Base-by-base conservation (phyloP, 306 rosid species). In the Castanea mollissima region DNA sequence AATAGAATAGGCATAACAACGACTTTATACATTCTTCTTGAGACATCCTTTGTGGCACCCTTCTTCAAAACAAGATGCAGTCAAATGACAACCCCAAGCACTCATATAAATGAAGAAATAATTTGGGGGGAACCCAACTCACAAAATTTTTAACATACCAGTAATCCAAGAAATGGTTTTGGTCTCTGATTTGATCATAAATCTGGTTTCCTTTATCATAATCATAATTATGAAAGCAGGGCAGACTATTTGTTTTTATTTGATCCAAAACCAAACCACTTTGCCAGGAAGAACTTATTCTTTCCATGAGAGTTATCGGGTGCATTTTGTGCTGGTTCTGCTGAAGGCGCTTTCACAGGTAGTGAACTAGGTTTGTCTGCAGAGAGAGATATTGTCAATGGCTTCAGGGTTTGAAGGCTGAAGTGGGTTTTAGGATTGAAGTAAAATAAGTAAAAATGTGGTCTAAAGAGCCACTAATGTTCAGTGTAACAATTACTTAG, bases 251-350 rank as follows among this genome's bases (percentile, higher is more conserved):
- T 38, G 55, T 52, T 78, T 29, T 90, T 87, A 94, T 89, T 90
- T 90, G 90, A 44, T 63, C 97, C 97, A 85, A 94, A 92, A 87
- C 94, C 94, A 69, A 94, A 90, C 98, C 98, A 92, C 75, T 88
- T 89, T 71, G 92, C 86, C 14, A 92, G 82, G 88, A 84, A 94
- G 82, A 88, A 92, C 76, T 77, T 85, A 67, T 86, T 91, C 83
- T 92, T 94, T 81, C 89, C 94, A 4, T 88, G 85, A 69, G 87
- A 51, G 60, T 80, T 62, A 54, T 89, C 90, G 27, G 85, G 78
- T 65, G 85, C 82, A 46, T 78, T 81, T 74, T 76, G 77, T 31
- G 82, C 55, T 27, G 77, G 78, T 78, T 89, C 60, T 74, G 67
- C 73, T 59, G 80, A 52, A 35, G 90, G 82, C 20, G 88, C 71